Percentiles rank a stretch among this genome's conserved stretches.
Evolutionary conservation across 257 asterid species (phyloP).

Genomic region (Jasminum sambac): DNA sequence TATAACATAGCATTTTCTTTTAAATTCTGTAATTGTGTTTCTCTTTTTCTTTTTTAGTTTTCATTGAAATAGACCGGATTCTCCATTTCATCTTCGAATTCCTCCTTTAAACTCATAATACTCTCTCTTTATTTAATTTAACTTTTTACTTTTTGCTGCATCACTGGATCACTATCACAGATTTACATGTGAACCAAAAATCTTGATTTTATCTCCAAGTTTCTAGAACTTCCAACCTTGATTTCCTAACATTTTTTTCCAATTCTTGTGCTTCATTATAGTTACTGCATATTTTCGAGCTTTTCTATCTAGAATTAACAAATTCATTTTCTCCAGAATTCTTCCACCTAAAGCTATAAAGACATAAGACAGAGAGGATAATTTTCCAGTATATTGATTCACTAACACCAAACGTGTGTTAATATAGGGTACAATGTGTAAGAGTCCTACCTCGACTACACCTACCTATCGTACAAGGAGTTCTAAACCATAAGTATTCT

Average conservation of each 20-base stretch:
- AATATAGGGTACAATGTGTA: too few species aligned
- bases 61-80: conserved; percentile 1
- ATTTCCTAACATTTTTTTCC: not conserved
- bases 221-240: not conserved
- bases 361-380: too few species aligned
- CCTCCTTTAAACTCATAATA: not conserved
- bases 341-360: not conserved
- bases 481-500: too few species aligned
- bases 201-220: not conserved
- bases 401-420: too few species aligned
- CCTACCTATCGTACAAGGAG: too few species aligned
- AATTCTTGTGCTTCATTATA: not conserved
- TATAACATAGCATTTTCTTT: not conserved
- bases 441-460: too few species aligned
- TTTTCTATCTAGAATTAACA: not conserved
- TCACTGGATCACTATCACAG: not conserved
- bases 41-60: not conserved
- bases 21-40: not conserved
- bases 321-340: not conserved
- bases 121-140: not conserved
- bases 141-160: not conserved
- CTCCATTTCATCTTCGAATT: not conserved
- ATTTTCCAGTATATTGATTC: too few species aligned
- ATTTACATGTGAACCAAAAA: not conserved
- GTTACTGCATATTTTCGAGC: not conserved